Percentiles rank a stretch among this genome's conserved stretches.
Conservation (phyloP, 805 yeast species). For the Zygotorulaspora florentina region DNA sequence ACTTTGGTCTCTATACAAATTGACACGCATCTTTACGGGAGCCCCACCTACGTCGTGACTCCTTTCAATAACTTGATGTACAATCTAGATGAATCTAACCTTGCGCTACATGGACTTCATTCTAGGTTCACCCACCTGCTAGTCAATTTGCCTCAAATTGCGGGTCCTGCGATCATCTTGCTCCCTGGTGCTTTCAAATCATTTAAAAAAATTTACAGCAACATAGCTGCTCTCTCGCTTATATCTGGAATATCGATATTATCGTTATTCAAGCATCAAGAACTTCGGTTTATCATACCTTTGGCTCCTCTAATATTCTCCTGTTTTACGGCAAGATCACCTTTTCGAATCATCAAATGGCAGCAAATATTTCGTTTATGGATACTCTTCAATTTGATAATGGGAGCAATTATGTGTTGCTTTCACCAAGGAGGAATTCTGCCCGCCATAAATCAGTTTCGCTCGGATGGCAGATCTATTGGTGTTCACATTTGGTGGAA, state of each 20-base stretch:
- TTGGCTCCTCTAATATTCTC: conserved; percentile 64
- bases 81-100: conserved; percentile 55
- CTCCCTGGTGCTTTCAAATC: conserved; percentile 22
- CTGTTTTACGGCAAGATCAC: conserved; percentile 42
- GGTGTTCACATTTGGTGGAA: conserved; percentile 79
- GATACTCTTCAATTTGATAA: conserved; percentile 57
- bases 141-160: conserved; percentile 69
- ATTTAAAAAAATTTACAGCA: conserved; percentile 7
- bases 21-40: conserved; percentile 50
- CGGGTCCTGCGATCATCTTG: conserved; percentile 72
- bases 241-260: conserved; percentile 58
- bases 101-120: conserved; percentile 80
- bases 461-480: conserved; percentile 3
- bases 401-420: conserved; percentile 69
- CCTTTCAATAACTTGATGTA: conserved; percentile 76
- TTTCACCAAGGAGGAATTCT: conserved; percentile 90
- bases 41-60: conserved; percentile 43
- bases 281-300: conserved; percentile 81
- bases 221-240: conserved; percentile 54
- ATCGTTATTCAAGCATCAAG: conserved; percentile 87
- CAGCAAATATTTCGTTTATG: conserved; percentile 38
- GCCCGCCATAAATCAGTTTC: conserved; percentile 40
- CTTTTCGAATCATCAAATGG: conserved; percentile 21
- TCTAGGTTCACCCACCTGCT: conserved; percentile 69
- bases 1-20: conserved; percentile 39